These are phyloP conservation scores for Alternaria triticimaculans DNA, from an alignment of 2,329 filamentous ascomycete genomes.

Conservation along the genomic window DNA sequence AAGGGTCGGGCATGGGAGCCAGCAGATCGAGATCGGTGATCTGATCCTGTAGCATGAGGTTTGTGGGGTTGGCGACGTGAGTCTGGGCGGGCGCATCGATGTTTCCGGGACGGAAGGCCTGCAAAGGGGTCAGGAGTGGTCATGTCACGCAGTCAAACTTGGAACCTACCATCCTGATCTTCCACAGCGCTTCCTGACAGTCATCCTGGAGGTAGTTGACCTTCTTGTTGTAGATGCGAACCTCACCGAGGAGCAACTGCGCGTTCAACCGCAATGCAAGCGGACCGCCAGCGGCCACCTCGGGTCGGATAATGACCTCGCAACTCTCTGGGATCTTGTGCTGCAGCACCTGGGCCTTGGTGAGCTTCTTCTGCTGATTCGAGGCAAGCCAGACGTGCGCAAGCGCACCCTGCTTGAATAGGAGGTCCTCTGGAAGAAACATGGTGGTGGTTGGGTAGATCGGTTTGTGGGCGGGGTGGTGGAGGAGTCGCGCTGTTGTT, in stretches of 20 bases:
- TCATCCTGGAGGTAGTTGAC: slow-evolving; percentile 95
- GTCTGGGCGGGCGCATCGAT: slow-evolving; percentile 86
- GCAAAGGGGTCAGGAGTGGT: slow-evolving; percentile 22
- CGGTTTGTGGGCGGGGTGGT: slow-evolving; percentile 17
- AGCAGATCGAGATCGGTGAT: slow-evolving; percentile 94
- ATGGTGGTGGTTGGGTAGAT: slow-evolving; percentile 58
- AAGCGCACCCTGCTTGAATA: slow-evolving; percentile 95
- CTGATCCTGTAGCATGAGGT: slow-evolving; percentile 86
- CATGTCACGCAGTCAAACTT: not conserved
- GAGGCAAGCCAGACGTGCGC: slow-evolving; percentile 98
- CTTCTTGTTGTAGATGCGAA: slow-evolving; percentile 96
- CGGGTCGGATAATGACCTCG: slow-evolving; percentile 87
- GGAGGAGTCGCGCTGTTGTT: slow-evolving; percentile 37
- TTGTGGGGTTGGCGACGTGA: slow-evolving; percentile 80
- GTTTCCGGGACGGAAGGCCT: slow-evolving; percentile 93
- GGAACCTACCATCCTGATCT: slow-evolving; percentile 88
- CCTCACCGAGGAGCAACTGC: slow-evolving; percentile 92
- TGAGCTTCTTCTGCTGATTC: slow-evolving; percentile 97
- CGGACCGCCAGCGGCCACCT: slow-evolving; percentile 70
- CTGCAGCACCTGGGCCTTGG: slow-evolving; percentile 93
- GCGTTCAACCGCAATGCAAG: slow-evolving; percentile 94
- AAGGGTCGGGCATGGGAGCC: slow-evolving; percentile 77
- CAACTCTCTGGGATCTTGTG: slow-evolving; percentile 95
- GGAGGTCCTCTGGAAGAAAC: slow-evolving; percentile 97
- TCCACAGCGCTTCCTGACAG: slow-evolving; percentile 95